Conservation (phyloP, 1,284 basidiomycete genomes). For the Heterobasidion parviporum region DNA sequence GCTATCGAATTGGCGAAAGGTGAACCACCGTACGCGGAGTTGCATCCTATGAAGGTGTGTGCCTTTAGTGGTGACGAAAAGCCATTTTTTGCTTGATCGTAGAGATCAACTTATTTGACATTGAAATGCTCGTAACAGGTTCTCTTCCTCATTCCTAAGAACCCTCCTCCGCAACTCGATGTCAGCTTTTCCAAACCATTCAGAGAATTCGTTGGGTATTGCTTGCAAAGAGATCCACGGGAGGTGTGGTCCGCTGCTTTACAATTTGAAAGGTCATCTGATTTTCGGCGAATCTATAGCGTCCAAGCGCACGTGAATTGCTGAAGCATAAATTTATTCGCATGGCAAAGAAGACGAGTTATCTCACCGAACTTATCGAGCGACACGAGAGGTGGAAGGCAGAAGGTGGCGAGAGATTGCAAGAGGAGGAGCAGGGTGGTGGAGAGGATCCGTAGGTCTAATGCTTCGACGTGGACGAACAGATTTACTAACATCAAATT, state of each 20-base stretch:
- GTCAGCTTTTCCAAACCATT: slow-evolving; percentile 87
- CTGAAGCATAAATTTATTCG: slow-evolving; percentile 95
- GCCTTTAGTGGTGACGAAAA: not conserved
- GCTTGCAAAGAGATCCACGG: slow-evolving; percentile 89
- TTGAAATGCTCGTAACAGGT: slow-evolving; percentile 44
- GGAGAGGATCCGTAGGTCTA: slow-evolving; percentile 47
- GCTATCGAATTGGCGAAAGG: slow-evolving; percentile 97
- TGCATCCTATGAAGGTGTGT: slow-evolving; percentile 95
- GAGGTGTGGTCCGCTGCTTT: slow-evolving; percentile 44
- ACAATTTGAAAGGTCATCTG: not conserved
- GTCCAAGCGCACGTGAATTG: slow-evolving; percentile 90
- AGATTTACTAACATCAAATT: slow-evolving; percentile 24
- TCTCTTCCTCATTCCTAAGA: slow-evolving; percentile 96
- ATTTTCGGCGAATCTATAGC: slow-evolving; percentile 38
- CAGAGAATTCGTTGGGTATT: slow-evolving; percentile 89
- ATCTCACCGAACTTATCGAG: slow-evolving; percentile 93
- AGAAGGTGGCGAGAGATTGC: slow-evolving; percentile 75
- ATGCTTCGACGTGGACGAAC: slow-evolving; percentile 27
- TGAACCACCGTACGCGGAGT: slow-evolving; percentile 94
- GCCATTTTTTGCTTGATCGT: not conserved
- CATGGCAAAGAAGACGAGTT: slow-evolving; percentile 89
- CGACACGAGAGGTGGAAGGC: slow-evolving; percentile 89
- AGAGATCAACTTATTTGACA: not conserved
- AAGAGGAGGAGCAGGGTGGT: slow-evolving; percentile 60
- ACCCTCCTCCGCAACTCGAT: slow-evolving; percentile 87